Conservation (phyloP, 2,329 filamentous ascomycete species). For the Ceratocystis eucalypticola region DNA sequence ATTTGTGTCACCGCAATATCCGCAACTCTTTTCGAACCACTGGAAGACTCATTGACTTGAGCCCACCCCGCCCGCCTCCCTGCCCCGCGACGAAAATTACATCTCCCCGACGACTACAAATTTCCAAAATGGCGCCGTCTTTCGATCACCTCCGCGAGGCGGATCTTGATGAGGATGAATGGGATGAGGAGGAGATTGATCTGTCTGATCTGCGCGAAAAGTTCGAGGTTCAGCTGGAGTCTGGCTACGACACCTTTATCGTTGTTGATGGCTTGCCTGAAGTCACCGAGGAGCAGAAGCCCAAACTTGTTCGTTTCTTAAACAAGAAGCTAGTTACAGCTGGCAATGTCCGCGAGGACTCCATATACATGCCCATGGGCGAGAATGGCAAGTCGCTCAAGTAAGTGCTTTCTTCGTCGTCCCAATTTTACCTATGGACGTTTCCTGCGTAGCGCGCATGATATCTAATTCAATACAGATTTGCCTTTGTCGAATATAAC, state of each 20-base stretch:
- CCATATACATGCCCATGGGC: constrained; percentile 85
- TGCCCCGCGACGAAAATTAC: constrained; percentile 12
- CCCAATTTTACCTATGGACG: neutral
- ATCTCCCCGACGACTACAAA: constrained; percentile 14
- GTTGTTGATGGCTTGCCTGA: constrained; percentile 87
- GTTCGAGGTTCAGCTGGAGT: constrained; percentile 90
- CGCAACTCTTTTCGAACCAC: constrained; percentile 7
- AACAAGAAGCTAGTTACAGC: constrained; percentile 81
- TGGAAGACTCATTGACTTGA: constrained; percentile 9
- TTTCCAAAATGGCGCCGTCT: constrained; percentile 71
- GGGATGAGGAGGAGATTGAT: constrained; percentile 87
- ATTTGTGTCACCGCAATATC: neutral
- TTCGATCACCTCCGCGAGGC: constrained; percentile 89
- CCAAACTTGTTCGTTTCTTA: constrained; percentile 92
- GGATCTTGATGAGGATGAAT: constrained; percentile 71
- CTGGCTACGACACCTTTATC: constrained; percentile 91
- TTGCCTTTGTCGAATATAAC: constrained; percentile 93
- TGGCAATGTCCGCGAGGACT: constrained; percentile 73
- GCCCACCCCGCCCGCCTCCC: constrained; percentile 17
- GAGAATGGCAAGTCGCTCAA: constrained; percentile 75
- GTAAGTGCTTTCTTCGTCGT: constrained; percentile 36
- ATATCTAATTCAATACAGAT: constrained; percentile 40
- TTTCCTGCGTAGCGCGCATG: neutral
- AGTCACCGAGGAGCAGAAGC: constrained; percentile 79
- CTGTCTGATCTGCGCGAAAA: constrained; percentile 88